These are phyloP conservation scores for Aspergillus cejpii DNA, from an alignment of 2,329 filamentous ascomycete genomes.

Conservation along the genomic window DNA sequence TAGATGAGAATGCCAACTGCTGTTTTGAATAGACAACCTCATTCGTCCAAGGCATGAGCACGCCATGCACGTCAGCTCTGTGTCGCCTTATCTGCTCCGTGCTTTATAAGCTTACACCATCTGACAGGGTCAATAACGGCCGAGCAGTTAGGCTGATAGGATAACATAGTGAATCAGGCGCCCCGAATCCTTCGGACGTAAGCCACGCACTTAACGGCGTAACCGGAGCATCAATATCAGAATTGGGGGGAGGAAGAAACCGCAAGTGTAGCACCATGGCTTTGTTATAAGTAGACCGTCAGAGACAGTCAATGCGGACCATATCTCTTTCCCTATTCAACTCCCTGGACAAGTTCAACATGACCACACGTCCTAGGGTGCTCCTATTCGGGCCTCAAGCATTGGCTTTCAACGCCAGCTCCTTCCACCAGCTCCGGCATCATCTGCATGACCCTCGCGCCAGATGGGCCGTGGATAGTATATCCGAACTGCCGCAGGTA, in stretches of 20 bases:
- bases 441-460: neutral
- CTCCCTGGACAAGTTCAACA: neutral
- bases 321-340: too few relatives aligned
- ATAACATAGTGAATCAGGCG: neutral
- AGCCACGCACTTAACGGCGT: too few relatives aligned
- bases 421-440: neutral
- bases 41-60: too few relatives aligned
- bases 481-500: neutral
- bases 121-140: too few relatives aligned
- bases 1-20: neutral
- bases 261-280: too few relatives aligned
- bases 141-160: too few relatives aligned
- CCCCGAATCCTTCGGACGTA: neutral
- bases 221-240: too few relatives aligned
- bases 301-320: too few relatives aligned
- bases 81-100: neutral
- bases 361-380: neutral
- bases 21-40: too few relatives aligned
- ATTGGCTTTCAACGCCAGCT: neutral
- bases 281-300: too few relatives aligned
- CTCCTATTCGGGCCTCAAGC: conserved; percentile 6
- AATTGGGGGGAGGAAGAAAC: too few relatives aligned
- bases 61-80: neutral
- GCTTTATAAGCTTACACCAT: neutral
- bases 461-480: neutral